Base-by-base conservation (phyloP, 116 monocot species). In the Iris pallida region DNA sequence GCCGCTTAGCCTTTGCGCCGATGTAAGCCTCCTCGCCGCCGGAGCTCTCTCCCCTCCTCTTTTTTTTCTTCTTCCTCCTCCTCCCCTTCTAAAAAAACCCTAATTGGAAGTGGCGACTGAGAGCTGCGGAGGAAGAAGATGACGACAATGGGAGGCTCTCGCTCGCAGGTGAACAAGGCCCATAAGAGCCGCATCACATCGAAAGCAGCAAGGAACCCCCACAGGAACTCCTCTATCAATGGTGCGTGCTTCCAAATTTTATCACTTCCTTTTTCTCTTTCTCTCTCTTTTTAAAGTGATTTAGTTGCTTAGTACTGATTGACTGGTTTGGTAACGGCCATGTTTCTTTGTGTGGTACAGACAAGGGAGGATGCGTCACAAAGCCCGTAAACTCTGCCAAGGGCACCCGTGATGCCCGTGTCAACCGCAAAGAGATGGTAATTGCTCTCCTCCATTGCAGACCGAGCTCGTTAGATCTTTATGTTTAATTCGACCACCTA, bases 131-230 rank as follows among this genome's bases (percentile, higher is more conserved):
- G 30, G 30, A 30, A 30, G 30, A n/a, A n/a, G n/a, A n/a, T n/a
- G n/a, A 30, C 30, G 52, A 41, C 30, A 20, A 90, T 93, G 90
- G 92, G 83, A 53, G 80, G 84, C 40, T 84, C 90, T 41, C 83
- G 81, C 7, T 57, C 85, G 18, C 98, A 93, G 68, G 93, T 99
- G n/a, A 90, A 99, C 85, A 98, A 98, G 86, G 52, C 98, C 61
- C 98, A 98, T 80, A 93, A 99, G 83, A 84, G 65, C 41, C 90
- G 93, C 18, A 93, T 86, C 66, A 76, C 93, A 16, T 88, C 98
- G 42, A 99, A 99, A 65, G 63, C 90, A 4, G 84, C 93, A 4
- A 88, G 93, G 41, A 51, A 88, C 10, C 45, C 68, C 43, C 98
- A 99, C 75, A 75, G 71, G 30, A 79, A 74, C n/a, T 74, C 81